Conservation (phyloP, 164 flowering plant species). For the Tinospora cordifolia region DNA sequence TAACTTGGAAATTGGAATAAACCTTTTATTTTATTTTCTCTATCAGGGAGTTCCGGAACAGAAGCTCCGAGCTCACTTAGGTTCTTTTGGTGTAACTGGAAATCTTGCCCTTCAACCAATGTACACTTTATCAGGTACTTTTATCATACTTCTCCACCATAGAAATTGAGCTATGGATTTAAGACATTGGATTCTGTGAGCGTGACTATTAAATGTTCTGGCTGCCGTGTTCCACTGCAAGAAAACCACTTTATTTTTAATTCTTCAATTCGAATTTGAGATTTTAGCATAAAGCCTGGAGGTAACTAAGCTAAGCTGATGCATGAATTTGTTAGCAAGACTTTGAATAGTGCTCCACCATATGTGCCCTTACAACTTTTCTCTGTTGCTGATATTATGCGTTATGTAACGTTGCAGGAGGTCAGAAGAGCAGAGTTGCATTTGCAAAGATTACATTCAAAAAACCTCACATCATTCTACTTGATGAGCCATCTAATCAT, state of each 20-base stretch:
- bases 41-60: conserved; percentile 96
- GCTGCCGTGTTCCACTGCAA: background rate
- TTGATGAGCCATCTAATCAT: conserved; percentile 99
- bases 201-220: background rate
- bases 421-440: conserved; percentile 99
- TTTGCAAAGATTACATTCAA: conserved; percentile 98
- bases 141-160: conserved; percentile 4
- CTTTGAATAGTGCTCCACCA: background rate
- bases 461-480: conserved; percentile 89
- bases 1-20: background rate
- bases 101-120: conserved; percentile 99
- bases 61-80: conserved; percentile 90
- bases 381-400: background rate
- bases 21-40: conserved; percentile 7
- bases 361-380: background rate
- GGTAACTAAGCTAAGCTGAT: no score
- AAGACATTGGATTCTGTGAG: background rate
- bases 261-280: background rate
- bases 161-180: background rate
- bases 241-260: background rate
- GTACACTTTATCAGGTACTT: conserved; percentile 95
- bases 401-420: conserved; percentile 46
- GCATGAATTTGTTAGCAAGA: background rate
- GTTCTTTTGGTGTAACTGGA: conserved; percentile 96
- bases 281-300: background rate